Base-by-base conservation (phyloP, 2,329 filamentous ascomycete species). In the Dryadomyces quercus-mongolicae region DNA sequence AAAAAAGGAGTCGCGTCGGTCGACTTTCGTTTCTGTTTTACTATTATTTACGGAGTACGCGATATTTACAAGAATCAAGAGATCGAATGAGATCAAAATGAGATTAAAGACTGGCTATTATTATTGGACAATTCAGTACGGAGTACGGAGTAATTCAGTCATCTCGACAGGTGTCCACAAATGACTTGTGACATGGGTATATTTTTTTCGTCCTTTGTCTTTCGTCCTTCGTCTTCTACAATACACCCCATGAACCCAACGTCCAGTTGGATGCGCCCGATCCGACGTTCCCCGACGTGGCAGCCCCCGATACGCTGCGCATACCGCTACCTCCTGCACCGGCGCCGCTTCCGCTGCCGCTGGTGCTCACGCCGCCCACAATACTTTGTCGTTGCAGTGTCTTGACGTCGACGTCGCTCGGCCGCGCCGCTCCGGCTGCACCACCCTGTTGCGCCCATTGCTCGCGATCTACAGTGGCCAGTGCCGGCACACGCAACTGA, bases 381-480 rank as follows among this genome's bases (percentile, higher is more conserved):
- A 86, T 74, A 62, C 83, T 86, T 65, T 86, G 82, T 55, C 83
- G 74, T 53, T 76, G 74, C 52, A 75, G 74, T 2, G 72, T 69
- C 66, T 78, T 79, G 45, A 75, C 62, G 56, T 82, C 80, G 4
- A 84, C 72, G 15, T 87, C 84, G 47, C 67, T 73, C 1, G 80
- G 74, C 48, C 74, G 75, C 18, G 73, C 78, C 1, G 84, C 84
- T 2, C 84, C 84, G 18, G 71, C 70, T 12, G 72, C 71, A 21
- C 78, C 69, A 1, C 87, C 87, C 59, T 88, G 77, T 60, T 81
- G 80, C 48, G 83, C 65, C 75, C 87, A 92, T 38, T 80, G 71
- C 7, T 92, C 87, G 25, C 83, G 74, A 58, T 90, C 86, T 20
- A 91, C 72, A 34, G 83, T 78, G 2, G 84, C 83, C 52, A 88